Percentiles rank a stretch among this genome's conserved stretches.
phyloP scores from a whole-genome alignment of 768 basidiomycete species.

The Rickenella mellea region DNA sequence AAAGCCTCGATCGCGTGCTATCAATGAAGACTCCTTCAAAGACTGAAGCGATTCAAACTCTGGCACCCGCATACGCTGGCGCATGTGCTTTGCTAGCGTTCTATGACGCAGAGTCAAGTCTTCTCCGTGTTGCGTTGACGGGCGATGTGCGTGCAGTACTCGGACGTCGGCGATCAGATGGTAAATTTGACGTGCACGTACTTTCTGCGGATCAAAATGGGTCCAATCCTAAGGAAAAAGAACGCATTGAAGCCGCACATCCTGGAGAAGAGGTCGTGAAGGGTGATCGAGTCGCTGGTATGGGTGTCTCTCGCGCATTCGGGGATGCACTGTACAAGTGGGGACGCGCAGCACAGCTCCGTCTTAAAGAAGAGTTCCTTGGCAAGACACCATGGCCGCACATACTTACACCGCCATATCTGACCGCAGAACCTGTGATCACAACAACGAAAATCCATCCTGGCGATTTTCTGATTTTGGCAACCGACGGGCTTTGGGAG shows the following conservation, averaged over 20 bases:
- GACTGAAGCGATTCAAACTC: constrained; percentile 17
- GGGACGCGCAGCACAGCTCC: constrained; percentile 26
- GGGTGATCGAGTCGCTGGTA: constrained; percentile 28
- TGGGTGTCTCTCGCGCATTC: constrained; percentile 31
- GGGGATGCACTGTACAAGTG: constrained; percentile 36
- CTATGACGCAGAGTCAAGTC: constrained; percentile 29
- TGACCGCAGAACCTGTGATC: constrained; percentile 43
- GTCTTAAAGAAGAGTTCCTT: constrained; percentile 25
- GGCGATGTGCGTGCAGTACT: constrained; percentile 43
- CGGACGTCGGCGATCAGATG: constrained; percentile 26
- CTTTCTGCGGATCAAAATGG: constrained; percentile 31
- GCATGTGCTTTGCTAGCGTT: constrained; percentile 36
- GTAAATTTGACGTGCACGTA: constrained; percentile 29
- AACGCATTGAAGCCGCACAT: constrained; percentile 22
- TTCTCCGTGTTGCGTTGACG: constrained; percentile 32
- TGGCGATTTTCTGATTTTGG: constrained; percentile 46
- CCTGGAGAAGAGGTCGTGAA: constrained; percentile 21
- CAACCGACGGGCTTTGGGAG: constrained; percentile 44
- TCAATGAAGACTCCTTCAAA: constrained; percentile 16
- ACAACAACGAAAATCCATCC: constrained; percentile 31
- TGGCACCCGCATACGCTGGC: constrained; percentile 26
- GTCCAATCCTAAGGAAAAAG: constrained; percentile 21
- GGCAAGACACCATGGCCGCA: constrained; percentile 20
- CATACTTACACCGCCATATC: constrained; percentile 38
- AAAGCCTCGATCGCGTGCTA: constrained; percentile 19